phyloP scores from a whole-genome alignment of 306 rosid genomes.

The Casuarina cunninghamiana region DNA sequence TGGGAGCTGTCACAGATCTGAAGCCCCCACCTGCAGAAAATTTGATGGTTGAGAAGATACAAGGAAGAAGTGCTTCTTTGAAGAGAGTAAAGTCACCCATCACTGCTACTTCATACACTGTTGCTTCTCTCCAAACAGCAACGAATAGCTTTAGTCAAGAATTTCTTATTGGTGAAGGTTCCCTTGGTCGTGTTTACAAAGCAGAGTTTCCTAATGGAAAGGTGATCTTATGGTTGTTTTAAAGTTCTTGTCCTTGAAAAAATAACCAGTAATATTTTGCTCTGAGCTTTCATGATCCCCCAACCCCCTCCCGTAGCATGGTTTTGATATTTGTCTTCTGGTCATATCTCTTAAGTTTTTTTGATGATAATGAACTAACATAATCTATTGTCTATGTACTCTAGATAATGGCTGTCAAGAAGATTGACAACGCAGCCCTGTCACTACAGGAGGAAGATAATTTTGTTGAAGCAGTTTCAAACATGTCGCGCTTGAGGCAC shows the following conservation, averaged over 20 bases:
- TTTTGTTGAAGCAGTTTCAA: conserved; percentile 89
- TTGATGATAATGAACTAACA: conserved; percentile 13
- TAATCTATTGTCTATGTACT: not conserved
- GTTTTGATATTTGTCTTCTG: not conserved
- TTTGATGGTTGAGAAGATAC: conserved; percentile 55
- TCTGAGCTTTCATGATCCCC: not conserved
- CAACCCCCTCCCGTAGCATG: not conserved
- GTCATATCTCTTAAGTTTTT: not conserved
- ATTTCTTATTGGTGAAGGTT: conserved; percentile 90
- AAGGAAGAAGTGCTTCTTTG: conserved; percentile 68
- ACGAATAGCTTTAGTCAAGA: conserved; percentile 98
- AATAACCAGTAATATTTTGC: not conserved
- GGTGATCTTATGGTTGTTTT: conserved; percentile 43
- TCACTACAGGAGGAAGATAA: conserved; percentile 94
- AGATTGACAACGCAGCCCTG: conserved; percentile 93
- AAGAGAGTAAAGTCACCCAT: conserved; percentile 86
- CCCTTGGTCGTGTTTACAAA: conserved; percentile 95
- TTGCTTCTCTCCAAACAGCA: conserved; percentile 91
- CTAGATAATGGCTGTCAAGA: conserved; percentile 87
- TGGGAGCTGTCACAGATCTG: conserved; percentile 59
- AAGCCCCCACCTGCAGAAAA: conserved; percentile 86
- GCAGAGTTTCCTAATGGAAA: conserved; percentile 91
- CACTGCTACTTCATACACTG: conserved; percentile 82
- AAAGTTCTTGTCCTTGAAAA: not conserved
- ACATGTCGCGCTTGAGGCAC: conserved; percentile 90